Conservation (phyloP, 2,329 filamentous ascomycete genomes). For the Westerdykella sp. region DNA sequence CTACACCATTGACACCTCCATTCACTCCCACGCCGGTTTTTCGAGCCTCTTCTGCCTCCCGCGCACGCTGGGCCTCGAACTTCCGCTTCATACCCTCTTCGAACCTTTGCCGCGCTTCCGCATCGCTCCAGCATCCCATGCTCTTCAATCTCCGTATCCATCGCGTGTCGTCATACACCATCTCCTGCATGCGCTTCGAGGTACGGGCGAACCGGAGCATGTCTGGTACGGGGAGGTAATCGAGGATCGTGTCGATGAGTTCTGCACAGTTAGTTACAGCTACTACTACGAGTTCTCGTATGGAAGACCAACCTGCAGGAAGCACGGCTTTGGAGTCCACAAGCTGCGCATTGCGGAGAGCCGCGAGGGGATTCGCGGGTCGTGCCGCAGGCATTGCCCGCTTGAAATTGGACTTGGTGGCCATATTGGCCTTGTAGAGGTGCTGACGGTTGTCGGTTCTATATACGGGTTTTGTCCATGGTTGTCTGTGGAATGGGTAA, state of each 20-base stretch:
- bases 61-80: constrained; percentile 51
- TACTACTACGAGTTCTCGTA: background rate
- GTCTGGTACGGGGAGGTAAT: constrained; percentile 80
- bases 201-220: constrained; percentile 78
- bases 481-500: too few species aligned
- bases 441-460: background rate
- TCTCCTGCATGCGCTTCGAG: constrained; percentile 84
- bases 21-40: constrained; percentile 29
- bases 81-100: constrained; percentile 59
- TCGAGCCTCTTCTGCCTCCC: constrained; percentile 37
- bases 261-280: constrained; percentile 47
- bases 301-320: constrained; percentile 61
- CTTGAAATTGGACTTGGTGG: constrained; percentile 46
- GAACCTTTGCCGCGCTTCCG: constrained; percentile 71
- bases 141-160: constrained; percentile 82
- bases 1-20: constrained; percentile 32
- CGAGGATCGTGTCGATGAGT: constrained; percentile 79
- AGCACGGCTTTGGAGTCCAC: constrained; percentile 69
- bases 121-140: constrained; percentile 90
- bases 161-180: constrained; percentile 96
- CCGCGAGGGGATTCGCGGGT: constrained; percentile 56
- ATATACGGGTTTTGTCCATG: too few species aligned
- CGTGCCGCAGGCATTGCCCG: constrained; percentile 33
- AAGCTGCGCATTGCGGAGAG: constrained; percentile 75
- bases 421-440: constrained; percentile 12